These are phyloP conservation scores for Ceratonia siliqua DNA, from an alignment of 306 rosid genomes.

Conservation along the genomic window DNA sequence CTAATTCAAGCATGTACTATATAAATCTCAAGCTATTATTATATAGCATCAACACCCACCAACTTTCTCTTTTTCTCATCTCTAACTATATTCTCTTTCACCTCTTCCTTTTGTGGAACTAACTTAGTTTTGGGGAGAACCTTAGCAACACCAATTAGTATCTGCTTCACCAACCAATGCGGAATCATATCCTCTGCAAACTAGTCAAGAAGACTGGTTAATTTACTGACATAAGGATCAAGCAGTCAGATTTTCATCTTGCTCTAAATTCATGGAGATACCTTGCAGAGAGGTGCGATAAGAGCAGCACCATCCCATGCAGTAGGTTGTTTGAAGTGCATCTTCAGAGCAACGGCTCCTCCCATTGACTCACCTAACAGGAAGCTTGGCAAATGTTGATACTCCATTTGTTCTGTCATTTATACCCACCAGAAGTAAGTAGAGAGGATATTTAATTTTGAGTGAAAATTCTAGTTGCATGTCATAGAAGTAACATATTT, in stretches of 20 bases:
- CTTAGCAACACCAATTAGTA: slow-evolving; percentile 75
- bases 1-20: slow-evolving; percentile 13
- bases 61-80: slow-evolving; percentile 70
- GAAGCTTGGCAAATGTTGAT: slow-evolving; percentile 72
- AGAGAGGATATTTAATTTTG: not conserved
- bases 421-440: slow-evolving; percentile 14
- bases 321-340: slow-evolving; percentile 82
- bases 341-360: slow-evolving; percentile 89
- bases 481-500: not conserved
- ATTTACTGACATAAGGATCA: not conserved
- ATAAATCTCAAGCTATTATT: not conserved
- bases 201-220: slow-evolving; percentile 46
- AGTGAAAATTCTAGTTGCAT: not conserved
- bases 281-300: slow-evolving; percentile 96
- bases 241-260: not conserved
- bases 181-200: slow-evolving; percentile 94
- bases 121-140: slow-evolving; percentile 84
- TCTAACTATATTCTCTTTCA: slow-evolving; percentile 79
- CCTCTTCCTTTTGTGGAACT: slow-evolving; percentile 84
- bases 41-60: slow-evolving; percentile 50
- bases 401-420: slow-evolving; percentile 60
- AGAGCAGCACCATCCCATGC: slow-evolving; percentile 90
- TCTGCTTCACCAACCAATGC: slow-evolving; percentile 65
- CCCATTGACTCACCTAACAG: slow-evolving; percentile 93
- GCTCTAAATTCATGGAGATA: slow-evolving; percentile 36